phyloP scores from a whole-genome alignment of 2,329 filamentous ascomycete species.

The Coniochaeta sp. region DNA sequence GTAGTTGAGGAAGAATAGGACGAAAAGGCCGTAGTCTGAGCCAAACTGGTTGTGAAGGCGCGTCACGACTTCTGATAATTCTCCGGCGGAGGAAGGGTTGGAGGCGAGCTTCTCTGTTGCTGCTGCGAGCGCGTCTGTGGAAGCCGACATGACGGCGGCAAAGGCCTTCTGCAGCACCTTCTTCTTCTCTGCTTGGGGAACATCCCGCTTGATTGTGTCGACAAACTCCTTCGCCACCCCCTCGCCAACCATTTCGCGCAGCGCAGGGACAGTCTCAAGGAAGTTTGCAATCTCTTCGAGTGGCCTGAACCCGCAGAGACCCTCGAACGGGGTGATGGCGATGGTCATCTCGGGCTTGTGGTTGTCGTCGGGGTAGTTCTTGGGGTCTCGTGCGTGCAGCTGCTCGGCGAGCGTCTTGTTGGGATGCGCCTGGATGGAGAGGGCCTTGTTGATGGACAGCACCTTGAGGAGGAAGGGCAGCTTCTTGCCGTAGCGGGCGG shows the following conservation, averaged over 20 bases:
- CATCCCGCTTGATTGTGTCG: slow-evolving; percentile 38
- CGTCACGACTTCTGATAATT: slow-evolving; percentile 68
- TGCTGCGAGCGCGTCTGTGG: slow-evolving; percentile 54
- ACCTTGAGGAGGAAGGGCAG: slow-evolving; percentile 98
- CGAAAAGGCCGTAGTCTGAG: slow-evolving; percentile 84
- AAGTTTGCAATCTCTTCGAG: slow-evolving; percentile 83
- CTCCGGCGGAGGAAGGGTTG: too few relatives aligned
- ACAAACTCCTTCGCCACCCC: slow-evolving; percentile 52
- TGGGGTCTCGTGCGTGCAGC: slow-evolving; percentile 76
- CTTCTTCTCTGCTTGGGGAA: slow-evolving; percentile 54
- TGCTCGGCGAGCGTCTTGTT: slow-evolving; percentile 92
- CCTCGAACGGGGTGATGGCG: slow-evolving; percentile 92
- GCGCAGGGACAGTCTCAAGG: slow-evolving; percentile 47
- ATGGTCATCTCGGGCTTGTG: slow-evolving; percentile 99
- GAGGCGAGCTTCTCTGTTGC: slow-evolving; percentile 64
- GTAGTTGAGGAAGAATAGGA: slow-evolving; percentile 97
- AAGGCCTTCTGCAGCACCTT: slow-evolving; percentile 70
- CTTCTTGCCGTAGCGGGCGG: slow-evolving; percentile 69
- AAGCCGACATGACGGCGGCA: slow-evolving; percentile 71
- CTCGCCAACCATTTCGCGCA: slow-evolving; percentile 62
- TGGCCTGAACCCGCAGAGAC: slow-evolving; percentile 90
- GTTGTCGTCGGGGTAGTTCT: slow-evolving; percentile 98
- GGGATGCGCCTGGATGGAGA: slow-evolving; percentile 95
- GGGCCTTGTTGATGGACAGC: slow-evolving; percentile 87
- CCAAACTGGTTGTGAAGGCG: slow-evolving; percentile 81